Evolutionary conservation across 2,329 filamentous ascomycete genomes (phyloP).

Genomic region (Aspergillus tubingensis): DNA sequence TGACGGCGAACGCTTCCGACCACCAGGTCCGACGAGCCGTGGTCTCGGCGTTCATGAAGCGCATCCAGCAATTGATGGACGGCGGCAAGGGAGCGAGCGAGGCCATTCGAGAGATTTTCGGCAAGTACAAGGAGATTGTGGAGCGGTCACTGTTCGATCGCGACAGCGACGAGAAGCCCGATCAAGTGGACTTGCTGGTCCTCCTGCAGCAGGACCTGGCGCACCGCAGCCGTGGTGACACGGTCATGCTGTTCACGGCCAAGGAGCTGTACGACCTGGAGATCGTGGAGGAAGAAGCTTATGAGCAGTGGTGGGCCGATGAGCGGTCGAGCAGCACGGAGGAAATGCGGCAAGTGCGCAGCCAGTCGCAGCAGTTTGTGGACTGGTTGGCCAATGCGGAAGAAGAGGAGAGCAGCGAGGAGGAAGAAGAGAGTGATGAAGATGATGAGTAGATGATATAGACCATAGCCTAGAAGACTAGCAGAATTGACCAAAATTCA

Average conservation of each 20-base stretch:
- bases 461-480: background rate
- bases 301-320: slow-evolving; percentile 86
- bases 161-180: slow-evolving; percentile 54
- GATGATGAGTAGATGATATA: slow-evolving; percentile 8
- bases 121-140: slow-evolving; percentile 64
- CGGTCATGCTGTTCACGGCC: slow-evolving; percentile 72
- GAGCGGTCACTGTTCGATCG: slow-evolving; percentile 62
- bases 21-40: slow-evolving; percentile 84
- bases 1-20: slow-evolving; percentile 87
- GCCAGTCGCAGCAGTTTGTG: slow-evolving; percentile 75
- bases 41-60: slow-evolving; percentile 79
- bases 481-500: background rate
- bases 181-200: slow-evolving; percentile 83
- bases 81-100: slow-evolving; percentile 60
- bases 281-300: slow-evolving; percentile 83
- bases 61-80: slow-evolving; percentile 70
- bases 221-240: slow-evolving; percentile 63
- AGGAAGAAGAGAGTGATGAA: slow-evolving; percentile 31
- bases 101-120: slow-evolving; percentile 65
- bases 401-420: slow-evolving; percentile 63
- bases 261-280: slow-evolving; percentile 86
- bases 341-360: slow-evolving; percentile 69
- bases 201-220: slow-evolving; percentile 78
- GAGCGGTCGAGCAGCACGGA: slow-evolving; percentile 67
- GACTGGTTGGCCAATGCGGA: slow-evolving; percentile 81